These are phyloP conservation scores for Malassezia yamatoensis DNA, from an alignment of 1,284 basidiomycete genomes.

Conservation along the genomic window DNA sequence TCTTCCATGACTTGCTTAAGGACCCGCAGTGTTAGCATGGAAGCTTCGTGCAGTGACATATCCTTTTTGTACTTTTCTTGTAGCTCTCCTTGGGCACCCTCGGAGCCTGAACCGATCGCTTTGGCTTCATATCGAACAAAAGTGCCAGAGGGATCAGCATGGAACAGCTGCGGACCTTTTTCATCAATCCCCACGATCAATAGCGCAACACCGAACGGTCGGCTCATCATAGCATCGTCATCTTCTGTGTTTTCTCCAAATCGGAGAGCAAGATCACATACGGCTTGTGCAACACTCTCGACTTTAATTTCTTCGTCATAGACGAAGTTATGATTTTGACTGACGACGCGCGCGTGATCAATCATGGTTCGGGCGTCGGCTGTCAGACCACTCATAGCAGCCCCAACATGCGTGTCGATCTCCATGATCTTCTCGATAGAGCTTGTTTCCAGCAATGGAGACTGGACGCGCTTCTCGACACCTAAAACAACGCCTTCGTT, in stretches of 20 bases:
- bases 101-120: constrained; percentile 94
- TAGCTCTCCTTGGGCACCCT: constrained; percentile 90
- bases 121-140: constrained; percentile 96
- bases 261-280: constrained; percentile 89
- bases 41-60: constrained; percentile 84
- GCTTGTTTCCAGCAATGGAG: constrained; percentile 82
- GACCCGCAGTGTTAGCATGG: constrained; percentile 72
- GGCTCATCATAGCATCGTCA: constrained; percentile 85
- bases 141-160: constrained; percentile 98
- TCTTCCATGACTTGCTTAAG: constrained; percentile 99
- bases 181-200: constrained; percentile 95
- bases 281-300: constrained; percentile 71
- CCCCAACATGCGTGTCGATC: constrained; percentile 89
- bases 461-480: constrained; percentile 97
- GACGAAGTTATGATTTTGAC: constrained; percentile 78
- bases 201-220: constrained; percentile 91
- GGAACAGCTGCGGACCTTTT: constrained; percentile 77
- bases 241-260: constrained; percentile 94
- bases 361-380: constrained; percentile 99
- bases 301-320: constrained; percentile 96
- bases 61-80: constrained; percentile 91
- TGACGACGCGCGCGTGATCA: constrained; percentile 96
- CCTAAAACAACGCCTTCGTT: constrained; percentile 81
- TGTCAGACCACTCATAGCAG: constrained; percentile 94
- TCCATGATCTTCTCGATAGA: constrained; percentile 99